Conservation (phyloP, 2,329 filamentous ascomycete genomes). For the Gnomoniopsis smithogilvyi region DNA sequence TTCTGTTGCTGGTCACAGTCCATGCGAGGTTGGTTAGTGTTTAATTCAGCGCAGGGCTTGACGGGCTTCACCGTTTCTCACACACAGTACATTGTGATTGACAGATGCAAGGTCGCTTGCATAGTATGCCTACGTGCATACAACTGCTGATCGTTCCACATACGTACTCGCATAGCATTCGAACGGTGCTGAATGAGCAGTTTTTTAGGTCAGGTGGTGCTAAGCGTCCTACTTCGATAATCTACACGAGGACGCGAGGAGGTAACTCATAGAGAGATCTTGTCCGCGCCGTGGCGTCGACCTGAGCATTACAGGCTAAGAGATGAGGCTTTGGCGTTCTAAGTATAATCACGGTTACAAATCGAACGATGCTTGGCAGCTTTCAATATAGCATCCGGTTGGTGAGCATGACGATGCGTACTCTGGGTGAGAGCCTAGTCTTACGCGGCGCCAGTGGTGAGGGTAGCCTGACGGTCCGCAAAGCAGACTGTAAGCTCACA, state of each 20-base stretch:
- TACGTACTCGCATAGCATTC: neutral
- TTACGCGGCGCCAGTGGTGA: neutral
- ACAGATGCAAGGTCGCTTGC: too few relatives aligned
- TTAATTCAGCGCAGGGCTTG: too few relatives aligned
- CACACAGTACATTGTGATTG: too few relatives aligned
- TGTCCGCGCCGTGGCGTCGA: neutral
- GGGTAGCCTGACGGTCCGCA: neutral
- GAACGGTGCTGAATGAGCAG: neutral
- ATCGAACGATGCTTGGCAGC: neutral
- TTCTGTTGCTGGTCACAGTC: too few relatives aligned
- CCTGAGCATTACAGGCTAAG: neutral
- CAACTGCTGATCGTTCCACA: neutral
- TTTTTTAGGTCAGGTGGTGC: conserved; percentile 20
- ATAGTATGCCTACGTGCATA: too few relatives aligned
- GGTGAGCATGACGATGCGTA: neutral
- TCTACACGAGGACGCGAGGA: conserved; percentile 31
- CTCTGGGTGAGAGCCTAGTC: neutral
- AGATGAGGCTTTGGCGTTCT: neutral
- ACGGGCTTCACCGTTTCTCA: too few relatives aligned
- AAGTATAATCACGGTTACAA: neutral
- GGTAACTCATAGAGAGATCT: neutral
- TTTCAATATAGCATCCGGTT: neutral
- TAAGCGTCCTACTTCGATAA: conserved; percentile 37
- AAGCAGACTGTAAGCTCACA: neutral
- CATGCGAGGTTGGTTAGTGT: too few relatives aligned